Base-by-base conservation (phyloP, 331 rosid species). In the Pyracantha coccinea region DNA sequence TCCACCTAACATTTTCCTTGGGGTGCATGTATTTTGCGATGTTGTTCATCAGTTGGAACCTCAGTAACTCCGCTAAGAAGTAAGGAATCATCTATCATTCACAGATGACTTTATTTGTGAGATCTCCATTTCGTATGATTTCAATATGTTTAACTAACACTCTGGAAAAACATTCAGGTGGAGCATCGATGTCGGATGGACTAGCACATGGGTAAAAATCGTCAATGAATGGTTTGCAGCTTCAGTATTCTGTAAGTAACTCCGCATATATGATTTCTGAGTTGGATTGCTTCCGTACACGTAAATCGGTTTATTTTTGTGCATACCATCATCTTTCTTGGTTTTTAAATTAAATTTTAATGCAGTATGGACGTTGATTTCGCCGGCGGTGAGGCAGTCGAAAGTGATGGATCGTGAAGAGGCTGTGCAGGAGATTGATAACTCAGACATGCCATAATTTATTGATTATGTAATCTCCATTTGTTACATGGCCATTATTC, bases 161-260 rank as follows among this genome's bases (percentile, higher is more conserved):
- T 31, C 27, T 10, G 69, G 53, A 85, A 71, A 74, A 38, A 10
- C 68, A 66, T 83, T 38, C 72, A 93, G 98, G 85, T 93, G 97
- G 98, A 93, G 91, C 88, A 93, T 93, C 70, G 98, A 93, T 80
- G 88, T 89, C 47, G 98, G 97, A 2, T 89, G 98, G 98, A 73
- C 92, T 72, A 93, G 98, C 65, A 90, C 96, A 47, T 91, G 98
- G 96, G 96, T 89, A 53, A 93, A 84, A 77, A 82, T 89, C 54
- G 33, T 88, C 73, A 93, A 91, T 32, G 96, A 93, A 80, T 93
- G 98, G 97, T 88, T 93, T 81, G 97, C 98, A 25, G 97, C 96
- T 74, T 81, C 96, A 23, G 54, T 91, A 41, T 93, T 88, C 72
- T 19, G 98, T 91, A 84, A 89, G 98, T 81, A 29, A 54, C 78